Evolutionary conservation across 2,329 filamentous ascomycete genomes (phyloP).

Genomic region (Nothopassalora personata): DNA sequence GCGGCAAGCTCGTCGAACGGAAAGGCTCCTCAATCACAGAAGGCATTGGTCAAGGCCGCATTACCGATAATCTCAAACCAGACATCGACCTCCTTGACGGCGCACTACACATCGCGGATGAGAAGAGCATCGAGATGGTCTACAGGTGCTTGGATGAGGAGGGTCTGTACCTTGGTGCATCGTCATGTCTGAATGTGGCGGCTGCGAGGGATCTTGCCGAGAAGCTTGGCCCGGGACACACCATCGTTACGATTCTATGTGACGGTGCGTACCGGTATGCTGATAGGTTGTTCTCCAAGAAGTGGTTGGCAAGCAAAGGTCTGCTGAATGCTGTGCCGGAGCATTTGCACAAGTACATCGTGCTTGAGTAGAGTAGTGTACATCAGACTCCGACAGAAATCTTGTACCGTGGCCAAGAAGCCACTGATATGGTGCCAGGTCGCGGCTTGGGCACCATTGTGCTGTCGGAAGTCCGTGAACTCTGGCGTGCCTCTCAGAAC

Average conservation of each 20-base stretch:
- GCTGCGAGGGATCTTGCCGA: constrained; percentile 91
- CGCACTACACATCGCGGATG: constrained; percentile 77
- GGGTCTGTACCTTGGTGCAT: constrained; percentile 89
- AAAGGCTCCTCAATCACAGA: constrained; percentile 88
- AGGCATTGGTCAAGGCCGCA: constrained; percentile 90
- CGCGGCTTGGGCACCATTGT: too few relatives aligned
- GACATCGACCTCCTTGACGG: constrained; percentile 82
- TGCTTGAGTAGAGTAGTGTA: constrained; percentile 59
- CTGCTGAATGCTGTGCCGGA: constrained; percentile 75
- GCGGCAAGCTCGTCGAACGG: constrained; percentile 77
- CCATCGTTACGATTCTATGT: constrained; percentile 87
- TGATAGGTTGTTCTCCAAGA: constrained; percentile 83
- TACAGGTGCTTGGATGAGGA: constrained; percentile 95
- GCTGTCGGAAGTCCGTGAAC: too few relatives aligned
- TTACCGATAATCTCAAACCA: constrained; percentile 88
- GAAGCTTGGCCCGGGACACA: constrained; percentile 81
- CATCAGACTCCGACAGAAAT: neutral
- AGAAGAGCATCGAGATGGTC: constrained; percentile 96
- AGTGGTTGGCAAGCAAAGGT: constrained; percentile 85
- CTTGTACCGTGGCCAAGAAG: neutral
- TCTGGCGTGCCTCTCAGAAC: too few relatives aligned
- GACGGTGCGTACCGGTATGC: constrained; percentile 98
- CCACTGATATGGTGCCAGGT: neutral
- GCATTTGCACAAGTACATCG: constrained; percentile 87
- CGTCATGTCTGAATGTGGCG: constrained; percentile 89